Percentiles rank a stretch among this genome's conserved stretches.
Conservation (phyloP, 2,329 filamentous ascomycete genomes). For the Byssochlamys sp. region DNA sequence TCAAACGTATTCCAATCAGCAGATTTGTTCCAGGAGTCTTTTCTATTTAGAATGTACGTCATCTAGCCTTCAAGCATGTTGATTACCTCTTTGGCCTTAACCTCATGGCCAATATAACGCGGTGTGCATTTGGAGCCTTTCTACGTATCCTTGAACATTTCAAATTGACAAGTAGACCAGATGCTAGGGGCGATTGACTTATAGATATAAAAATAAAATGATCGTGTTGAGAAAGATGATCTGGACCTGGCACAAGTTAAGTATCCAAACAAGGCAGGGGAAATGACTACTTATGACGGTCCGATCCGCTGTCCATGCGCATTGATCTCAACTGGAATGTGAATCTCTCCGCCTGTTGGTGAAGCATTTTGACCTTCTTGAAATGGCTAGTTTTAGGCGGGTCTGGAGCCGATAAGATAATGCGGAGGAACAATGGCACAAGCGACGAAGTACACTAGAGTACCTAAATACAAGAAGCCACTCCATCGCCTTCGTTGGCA, state of each 20-base stretch:
- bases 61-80: background rate
- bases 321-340: background rate
- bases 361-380: background rate
- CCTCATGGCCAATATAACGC: background rate
- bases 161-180: too few relatives aligned
- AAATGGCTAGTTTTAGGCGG: background rate
- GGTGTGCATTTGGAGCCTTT: background rate
- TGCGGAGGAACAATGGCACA: constrained; percentile 17
- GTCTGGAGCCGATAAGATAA: constrained; percentile 37
- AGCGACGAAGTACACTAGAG: constrained; percentile 1
- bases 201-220: too few relatives aligned
- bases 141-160: background rate
- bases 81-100: background rate
- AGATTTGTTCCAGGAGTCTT: background rate
- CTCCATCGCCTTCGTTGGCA: background rate
- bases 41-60: background rate
- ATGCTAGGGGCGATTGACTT: too few relatives aligned
- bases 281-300: too few relatives aligned
- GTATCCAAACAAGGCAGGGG: too few relatives aligned
- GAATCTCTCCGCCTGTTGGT: background rate
- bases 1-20: background rate
- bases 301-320: too few relatives aligned
- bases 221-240: too few relatives aligned
- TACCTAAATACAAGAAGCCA: constrained; percentile 1
- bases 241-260: too few relatives aligned